Evolutionary conservation across 2,329 filamentous ascomycete species (phyloP).

Genomic region (Parastagonospora avenae): DNA sequence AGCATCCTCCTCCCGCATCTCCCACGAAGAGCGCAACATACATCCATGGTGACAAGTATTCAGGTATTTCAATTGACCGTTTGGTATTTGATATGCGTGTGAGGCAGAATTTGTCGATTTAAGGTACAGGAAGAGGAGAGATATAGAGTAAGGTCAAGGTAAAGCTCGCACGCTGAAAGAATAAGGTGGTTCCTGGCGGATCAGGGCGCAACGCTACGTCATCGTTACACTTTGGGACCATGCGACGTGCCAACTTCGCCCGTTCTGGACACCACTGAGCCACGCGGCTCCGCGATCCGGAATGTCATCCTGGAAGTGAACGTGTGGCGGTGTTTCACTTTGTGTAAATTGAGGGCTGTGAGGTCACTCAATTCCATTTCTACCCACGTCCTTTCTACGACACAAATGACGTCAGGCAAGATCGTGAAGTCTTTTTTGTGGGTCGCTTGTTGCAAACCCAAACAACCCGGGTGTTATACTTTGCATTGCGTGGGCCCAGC

Average conservation of each 20-base stretch:
- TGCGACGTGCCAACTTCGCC: conserved; percentile 1
- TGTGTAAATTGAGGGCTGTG: neutral
- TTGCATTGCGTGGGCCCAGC: conserved; percentile 3
- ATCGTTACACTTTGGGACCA: conserved; percentile 7
- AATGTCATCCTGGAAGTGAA: neutral
- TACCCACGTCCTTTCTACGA: neutral
- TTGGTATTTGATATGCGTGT: neutral
- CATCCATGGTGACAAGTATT: conserved; percentile 6
- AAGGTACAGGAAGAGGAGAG: neutral
- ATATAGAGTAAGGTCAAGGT: neutral
- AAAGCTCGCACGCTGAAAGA: conserved; percentile 1
- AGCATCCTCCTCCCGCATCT: conserved; percentile 9
- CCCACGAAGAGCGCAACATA: neutral
- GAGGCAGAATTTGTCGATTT: neutral
- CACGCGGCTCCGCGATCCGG: conserved; percentile 1
- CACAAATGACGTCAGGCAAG: too few relatives aligned
- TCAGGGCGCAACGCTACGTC: conserved; percentile 8
- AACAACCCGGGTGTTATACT: neutral
- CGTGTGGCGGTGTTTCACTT: neutral
- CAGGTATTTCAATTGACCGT: neutral
- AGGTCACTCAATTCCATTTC: neutral
- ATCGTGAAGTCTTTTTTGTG: neutral
- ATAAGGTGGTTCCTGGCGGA: conserved; percentile 9
- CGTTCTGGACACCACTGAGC: conserved; percentile 2
- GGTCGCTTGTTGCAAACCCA: neutral